Evolutionary conservation across 1,284 basidiomycete genomes (phyloP).

Genomic region (Marasmius oreades): DNA sequence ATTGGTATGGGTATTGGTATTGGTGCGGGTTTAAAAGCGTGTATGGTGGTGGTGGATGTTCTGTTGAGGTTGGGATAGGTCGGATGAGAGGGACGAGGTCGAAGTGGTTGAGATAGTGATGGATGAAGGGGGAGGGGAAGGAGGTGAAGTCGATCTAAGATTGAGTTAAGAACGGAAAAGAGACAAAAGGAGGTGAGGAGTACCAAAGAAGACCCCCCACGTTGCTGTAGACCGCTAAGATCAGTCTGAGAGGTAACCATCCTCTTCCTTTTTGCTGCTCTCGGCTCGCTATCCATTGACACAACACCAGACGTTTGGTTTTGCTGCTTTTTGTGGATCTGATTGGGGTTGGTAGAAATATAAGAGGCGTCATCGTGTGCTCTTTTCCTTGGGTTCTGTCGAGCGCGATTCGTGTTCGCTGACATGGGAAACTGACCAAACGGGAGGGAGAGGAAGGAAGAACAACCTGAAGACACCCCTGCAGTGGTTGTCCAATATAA

Average conservation of each 20-base stretch:
- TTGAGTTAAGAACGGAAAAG: neutral
- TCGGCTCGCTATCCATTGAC: constrained; percentile 56
- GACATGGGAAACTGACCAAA: too few species aligned
- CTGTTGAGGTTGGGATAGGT: constrained; percentile 59
- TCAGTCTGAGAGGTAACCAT: constrained; percentile 33
- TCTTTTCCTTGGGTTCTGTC: constrained; percentile 4
- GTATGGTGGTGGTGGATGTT: constrained; percentile 66
- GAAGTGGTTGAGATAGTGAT: constrained; percentile 67
- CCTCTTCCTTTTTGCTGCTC: constrained; percentile 64
- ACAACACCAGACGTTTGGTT: constrained; percentile 47
- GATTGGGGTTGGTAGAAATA: constrained; percentile 47
- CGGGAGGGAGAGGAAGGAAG: too few species aligned
- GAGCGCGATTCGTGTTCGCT: neutral
- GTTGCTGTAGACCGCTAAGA: constrained; percentile 26
- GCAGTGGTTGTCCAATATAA: too few species aligned
- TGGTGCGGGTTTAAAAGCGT: constrained; percentile 44
- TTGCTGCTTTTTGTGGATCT: constrained; percentile 39
- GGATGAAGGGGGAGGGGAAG: constrained; percentile 54
- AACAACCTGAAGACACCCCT: too few species aligned
- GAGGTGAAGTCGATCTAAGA: constrained; percentile 67
- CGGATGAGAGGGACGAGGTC: constrained; percentile 63
- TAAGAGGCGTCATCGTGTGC: constrained; percentile 62
- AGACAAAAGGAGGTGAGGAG: constrained; percentile 16
- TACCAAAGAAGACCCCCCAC: constrained; percentile 39
- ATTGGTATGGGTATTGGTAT: constrained; percentile 31